Conservation (phyloP, 495 filamentous ascomycete genomes). For the Rhypophila decipiens region DNA sequence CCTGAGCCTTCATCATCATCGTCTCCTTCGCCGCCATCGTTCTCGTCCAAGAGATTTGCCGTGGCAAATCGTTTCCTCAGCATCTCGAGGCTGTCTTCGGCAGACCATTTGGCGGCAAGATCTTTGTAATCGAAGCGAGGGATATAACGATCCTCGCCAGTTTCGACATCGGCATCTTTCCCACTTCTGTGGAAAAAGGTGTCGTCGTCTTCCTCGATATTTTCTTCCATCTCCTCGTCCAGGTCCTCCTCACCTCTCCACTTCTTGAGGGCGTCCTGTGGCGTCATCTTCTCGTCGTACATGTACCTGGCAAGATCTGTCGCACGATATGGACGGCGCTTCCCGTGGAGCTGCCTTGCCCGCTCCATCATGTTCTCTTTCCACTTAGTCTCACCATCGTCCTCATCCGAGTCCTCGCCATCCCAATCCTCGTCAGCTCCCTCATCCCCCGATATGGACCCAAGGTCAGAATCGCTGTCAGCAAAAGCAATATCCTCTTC, state of each 20-base stretch:
- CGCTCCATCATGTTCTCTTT: slow-evolving; percentile 78
- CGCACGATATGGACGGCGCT: slow-evolving; percentile 62
- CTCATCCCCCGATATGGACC: slow-evolving; percentile 74
- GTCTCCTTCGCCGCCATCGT: slow-evolving; percentile 42
- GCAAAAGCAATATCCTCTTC: slow-evolving; percentile 75
- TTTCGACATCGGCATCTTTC: slow-evolving; percentile 55
- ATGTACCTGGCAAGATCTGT: slow-evolving; percentile 76
- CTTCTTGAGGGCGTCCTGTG: slow-evolving; percentile 63
- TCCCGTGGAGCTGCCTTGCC: slow-evolving; percentile 63
- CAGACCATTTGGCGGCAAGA: slow-evolving; percentile 78
- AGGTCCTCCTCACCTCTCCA: slow-evolving; percentile 75
- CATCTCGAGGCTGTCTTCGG: slow-evolving; percentile 67
- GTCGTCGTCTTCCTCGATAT: slow-evolving; percentile 63
- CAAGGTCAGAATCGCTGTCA: slow-evolving; percentile 91
- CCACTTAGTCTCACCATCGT: slow-evolving; percentile 66
- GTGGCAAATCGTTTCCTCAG: slow-evolving; percentile 69
- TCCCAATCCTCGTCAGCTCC: slow-evolving; percentile 50
- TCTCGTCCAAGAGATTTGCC: slow-evolving; percentile 49
- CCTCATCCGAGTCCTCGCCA: slow-evolving; percentile 49
- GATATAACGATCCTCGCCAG: slow-evolving; percentile 66
- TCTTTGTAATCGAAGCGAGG: slow-evolving; percentile 74
- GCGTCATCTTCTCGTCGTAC: slow-evolving; percentile 75
- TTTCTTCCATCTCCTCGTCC: slow-evolving; percentile 41
- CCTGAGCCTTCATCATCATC: slow-evolving; percentile 42
- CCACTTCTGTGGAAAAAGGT: slow-evolving; percentile 74